Conservation (phyloP, 2,329 filamentous ascomycete species). For the Endoconidiophora polonica region DNA sequence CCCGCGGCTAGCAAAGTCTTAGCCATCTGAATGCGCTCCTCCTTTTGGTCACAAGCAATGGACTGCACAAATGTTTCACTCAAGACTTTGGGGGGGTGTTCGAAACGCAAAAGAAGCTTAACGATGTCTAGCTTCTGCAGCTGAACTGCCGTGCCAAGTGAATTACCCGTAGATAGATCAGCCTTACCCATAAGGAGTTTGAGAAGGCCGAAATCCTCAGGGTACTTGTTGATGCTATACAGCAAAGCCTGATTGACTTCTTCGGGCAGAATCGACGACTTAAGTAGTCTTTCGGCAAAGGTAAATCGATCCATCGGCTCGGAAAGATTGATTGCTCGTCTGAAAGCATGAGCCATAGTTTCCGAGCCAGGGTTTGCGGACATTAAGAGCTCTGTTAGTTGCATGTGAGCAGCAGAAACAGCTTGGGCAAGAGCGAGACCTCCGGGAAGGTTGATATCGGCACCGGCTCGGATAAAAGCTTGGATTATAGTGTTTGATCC, state of each 20-base stretch:
- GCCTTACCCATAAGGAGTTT: constrained; percentile 28
- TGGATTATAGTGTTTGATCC: constrained; percentile 29
- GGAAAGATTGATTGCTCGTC: constrained; percentile 32
- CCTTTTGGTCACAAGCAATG: constrained; percentile 23
- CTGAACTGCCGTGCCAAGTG: constrained; percentile 29
- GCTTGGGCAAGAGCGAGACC: constrained; percentile 34
- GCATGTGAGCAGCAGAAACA: constrained; percentile 28
- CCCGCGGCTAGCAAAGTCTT: constrained; percentile 29
- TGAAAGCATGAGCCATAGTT: constrained; percentile 33
- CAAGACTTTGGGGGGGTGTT: constrained; percentile 22
- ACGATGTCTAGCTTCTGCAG: constrained; percentile 30
- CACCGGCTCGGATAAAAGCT: constrained; percentile 32
- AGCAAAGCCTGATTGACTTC: constrained; percentile 36
- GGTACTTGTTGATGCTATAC: constrained; percentile 31
- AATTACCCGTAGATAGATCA: constrained; percentile 33
- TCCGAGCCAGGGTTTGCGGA: constrained; percentile 22
- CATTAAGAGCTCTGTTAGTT: constrained; percentile 34
- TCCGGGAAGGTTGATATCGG: constrained; percentile 37
- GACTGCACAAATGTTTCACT: constrained; percentile 28
- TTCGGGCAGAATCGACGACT: constrained; percentile 29
- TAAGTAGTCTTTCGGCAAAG: constrained; percentile 33
- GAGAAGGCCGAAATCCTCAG: constrained; percentile 33
- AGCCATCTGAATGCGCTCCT: constrained; percentile 28
- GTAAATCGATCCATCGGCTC: constrained; percentile 34
- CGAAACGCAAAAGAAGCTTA: constrained; percentile 25